phyloP scores from a whole-genome alignment of 805 yeast species.

The Pichia gijzeniarum region DNA sequence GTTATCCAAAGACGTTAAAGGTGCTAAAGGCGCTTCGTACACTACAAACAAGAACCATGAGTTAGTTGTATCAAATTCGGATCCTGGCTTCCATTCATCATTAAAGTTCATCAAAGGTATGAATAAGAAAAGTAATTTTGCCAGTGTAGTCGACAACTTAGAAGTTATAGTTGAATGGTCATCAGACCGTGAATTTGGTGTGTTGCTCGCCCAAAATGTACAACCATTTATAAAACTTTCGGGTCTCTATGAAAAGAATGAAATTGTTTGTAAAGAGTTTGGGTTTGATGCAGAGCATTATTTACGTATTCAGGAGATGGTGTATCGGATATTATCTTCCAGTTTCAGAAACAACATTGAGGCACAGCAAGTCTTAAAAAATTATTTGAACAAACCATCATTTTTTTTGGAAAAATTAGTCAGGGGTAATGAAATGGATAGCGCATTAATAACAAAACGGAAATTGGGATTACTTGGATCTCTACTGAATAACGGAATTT shows the following conservation, averaged over 20 bases:
- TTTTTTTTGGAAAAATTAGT: slow-evolving; percentile 18
- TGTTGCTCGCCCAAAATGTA: slow-evolving; percentile 34
- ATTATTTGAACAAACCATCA: slow-evolving; percentile 16
- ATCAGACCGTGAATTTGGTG: slow-evolving; percentile 62
- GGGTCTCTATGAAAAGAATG: slow-evolving; percentile 21
- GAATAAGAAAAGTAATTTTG: neutral
- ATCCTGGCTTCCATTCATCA: slow-evolving; percentile 4
- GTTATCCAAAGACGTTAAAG: slow-evolving; percentile 26
- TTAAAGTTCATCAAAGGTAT: slow-evolving; percentile 3
- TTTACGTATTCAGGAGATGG: slow-evolving; percentile 38
- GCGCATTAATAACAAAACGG: slow-evolving; percentile 26
- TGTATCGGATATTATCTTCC: slow-evolving; percentile 57
- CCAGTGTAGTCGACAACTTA: slow-evolving; percentile 20
- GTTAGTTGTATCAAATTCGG: slow-evolving; percentile 4
- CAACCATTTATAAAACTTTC: slow-evolving; percentile 27
- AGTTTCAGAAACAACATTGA: slow-evolving; percentile 67
- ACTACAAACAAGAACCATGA: slow-evolving; percentile 14
- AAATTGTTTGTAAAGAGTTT: neutral
- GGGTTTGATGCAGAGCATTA: slow-evolving; percentile 13
- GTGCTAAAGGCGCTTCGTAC: too few species aligned
- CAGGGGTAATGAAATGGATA: slow-evolving; percentile 3
- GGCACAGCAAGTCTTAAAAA: slow-evolving; percentile 19
- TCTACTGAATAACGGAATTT: slow-evolving; percentile 33
- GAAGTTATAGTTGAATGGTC: slow-evolving; percentile 51
- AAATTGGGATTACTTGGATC: slow-evolving; percentile 49